phyloP scores from a whole-genome alignment of 78 protist genomes.

The Isochrysis galbana region DNA sequence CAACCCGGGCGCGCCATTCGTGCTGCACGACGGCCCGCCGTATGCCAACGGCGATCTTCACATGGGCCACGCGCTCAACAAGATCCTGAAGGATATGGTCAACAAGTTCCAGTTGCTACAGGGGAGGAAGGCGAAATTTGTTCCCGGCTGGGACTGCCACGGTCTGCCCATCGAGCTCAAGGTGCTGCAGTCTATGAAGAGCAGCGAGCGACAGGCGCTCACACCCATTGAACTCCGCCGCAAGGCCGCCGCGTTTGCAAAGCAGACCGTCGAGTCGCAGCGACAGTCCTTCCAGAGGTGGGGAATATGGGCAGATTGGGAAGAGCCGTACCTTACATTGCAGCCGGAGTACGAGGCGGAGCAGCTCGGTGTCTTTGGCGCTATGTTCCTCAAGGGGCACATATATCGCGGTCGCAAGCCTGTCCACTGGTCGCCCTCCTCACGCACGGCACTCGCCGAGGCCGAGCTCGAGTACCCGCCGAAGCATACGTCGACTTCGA shows the following conservation, averaged over 20 bases:
- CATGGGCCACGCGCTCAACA: conserved; percentile 53
- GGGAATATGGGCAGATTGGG: conserved; percentile 46
- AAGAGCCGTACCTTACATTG: conserved; percentile 43
- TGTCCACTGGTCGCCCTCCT: conserved; percentile 91
- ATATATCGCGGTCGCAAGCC: conserved; percentile 86
- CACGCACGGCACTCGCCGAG: conserved; percentile 92
- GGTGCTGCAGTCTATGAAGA: conserved; percentile 48
- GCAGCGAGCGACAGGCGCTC: background rate
- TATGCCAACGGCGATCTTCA: conserved; percentile 91
- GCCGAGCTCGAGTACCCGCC: conserved; percentile 86
- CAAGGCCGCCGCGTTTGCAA: conserved; percentile 31
- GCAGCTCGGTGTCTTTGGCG: conserved; percentile 62
- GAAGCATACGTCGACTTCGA: conserved; percentile 22
- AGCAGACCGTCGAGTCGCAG: conserved; percentile 12
- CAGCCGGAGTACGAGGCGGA: conserved; percentile 76
- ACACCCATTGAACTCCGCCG: conserved; percentile 32
- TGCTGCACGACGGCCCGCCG: conserved; percentile 96
- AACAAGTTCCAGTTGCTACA: conserved; percentile 64
- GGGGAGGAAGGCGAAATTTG: conserved; percentile 50
- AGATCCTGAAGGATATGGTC: conserved; percentile 82
- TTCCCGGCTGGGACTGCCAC: conserved; percentile 94
- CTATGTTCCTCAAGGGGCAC: conserved; percentile 67
- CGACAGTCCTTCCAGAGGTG: background rate
- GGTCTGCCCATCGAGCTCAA: conserved; percentile 94
- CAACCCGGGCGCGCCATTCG: conserved; percentile 37